Conservation (phyloP, 352 stramenopile genomes). For the Phytophthora pistaciae region DNA sequence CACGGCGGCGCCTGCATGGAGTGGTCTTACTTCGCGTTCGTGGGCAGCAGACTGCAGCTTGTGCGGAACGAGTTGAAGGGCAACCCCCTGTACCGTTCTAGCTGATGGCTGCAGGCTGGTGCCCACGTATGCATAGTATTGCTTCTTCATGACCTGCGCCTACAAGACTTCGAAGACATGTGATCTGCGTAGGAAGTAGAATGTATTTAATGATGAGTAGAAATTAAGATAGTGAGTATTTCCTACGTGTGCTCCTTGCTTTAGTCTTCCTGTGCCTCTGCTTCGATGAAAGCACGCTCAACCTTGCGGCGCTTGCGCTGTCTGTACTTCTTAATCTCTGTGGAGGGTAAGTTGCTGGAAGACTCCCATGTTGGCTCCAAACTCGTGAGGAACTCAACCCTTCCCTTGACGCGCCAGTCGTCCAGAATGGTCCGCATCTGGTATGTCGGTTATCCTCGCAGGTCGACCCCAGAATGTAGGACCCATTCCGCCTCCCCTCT, state of each 20-base stretch:
- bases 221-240: not conserved
- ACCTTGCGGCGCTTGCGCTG: not conserved
- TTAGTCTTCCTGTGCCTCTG: not conserved
- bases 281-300: not conserved
- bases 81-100: not conserved
- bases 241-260: not conserved
- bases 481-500: slow-evolving; percentile 5
- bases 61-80: slow-evolving; percentile 2
- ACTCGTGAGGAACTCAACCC: not conserved
- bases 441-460: not conserved
- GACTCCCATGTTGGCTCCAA: slow-evolving; percentile 8
- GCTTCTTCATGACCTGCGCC: not conserved
- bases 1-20: not conserved
- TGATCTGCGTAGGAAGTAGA: not conserved
- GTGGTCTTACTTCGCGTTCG: not conserved
- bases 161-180: not conserved
- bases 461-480: not conserved
- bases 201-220: not conserved
- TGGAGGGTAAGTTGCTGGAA: not conserved
- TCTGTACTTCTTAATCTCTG: slow-evolving; percentile 4
- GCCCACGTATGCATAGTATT: not conserved
- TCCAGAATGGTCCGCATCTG: not conserved
- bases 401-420: not conserved
- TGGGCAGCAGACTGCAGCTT: not conserved
- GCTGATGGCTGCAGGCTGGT: not conserved